These are phyloP conservation scores for Hypericum perforatum DNA, from an alignment of 345 rosid species.

Conservation along the genomic window DNA sequence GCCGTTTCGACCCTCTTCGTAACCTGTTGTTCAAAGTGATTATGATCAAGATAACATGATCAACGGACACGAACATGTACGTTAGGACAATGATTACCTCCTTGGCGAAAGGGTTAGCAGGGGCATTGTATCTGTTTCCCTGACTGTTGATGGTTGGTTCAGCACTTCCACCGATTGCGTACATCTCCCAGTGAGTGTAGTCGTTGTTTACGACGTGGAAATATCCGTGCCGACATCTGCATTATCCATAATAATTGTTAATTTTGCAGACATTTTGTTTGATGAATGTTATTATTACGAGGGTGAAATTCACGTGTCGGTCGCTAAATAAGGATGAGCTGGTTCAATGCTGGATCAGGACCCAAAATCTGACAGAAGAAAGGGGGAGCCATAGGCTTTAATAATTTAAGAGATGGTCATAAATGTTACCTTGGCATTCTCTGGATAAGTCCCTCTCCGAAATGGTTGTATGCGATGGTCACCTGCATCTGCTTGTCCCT, in stretches of 20 bases:
- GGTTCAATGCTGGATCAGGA: too few species aligned
- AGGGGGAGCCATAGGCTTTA: too few species aligned
- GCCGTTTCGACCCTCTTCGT: constrained; percentile 80
- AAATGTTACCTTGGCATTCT: constrained; percentile 80
- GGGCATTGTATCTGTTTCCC: constrained; percentile 87
- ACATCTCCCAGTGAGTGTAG: constrained; percentile 98
- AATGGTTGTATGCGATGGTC: constrained; percentile 92
- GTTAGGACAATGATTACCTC: constrained; percentile 30
- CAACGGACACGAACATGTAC: not conserved
- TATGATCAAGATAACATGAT: constrained; percentile 4
- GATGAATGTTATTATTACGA: not conserved
- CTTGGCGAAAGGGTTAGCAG: constrained; percentile 61
- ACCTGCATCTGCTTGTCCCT: constrained; percentile 89
- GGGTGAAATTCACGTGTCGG: constrained; percentile 3
- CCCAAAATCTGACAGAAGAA: too few species aligned
- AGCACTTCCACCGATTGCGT: constrained; percentile 96
- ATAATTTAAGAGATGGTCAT: not conserved
- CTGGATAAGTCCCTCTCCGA: constrained; percentile 86
- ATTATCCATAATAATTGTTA: not conserved
- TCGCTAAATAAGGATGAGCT: too few species aligned
- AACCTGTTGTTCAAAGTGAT: constrained; percentile 42
- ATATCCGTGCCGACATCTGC: constrained; percentile 90
- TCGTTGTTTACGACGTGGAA: constrained; percentile 97
- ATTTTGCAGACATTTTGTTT: too few species aligned
- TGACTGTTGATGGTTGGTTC: constrained; percentile 90